A percentile compares a stretch with the other conserved stretches of the same genome.
Conservation (phyloP, 2,329 filamentous ascomycete genomes). For the Nannizzia gypsea region DNA sequence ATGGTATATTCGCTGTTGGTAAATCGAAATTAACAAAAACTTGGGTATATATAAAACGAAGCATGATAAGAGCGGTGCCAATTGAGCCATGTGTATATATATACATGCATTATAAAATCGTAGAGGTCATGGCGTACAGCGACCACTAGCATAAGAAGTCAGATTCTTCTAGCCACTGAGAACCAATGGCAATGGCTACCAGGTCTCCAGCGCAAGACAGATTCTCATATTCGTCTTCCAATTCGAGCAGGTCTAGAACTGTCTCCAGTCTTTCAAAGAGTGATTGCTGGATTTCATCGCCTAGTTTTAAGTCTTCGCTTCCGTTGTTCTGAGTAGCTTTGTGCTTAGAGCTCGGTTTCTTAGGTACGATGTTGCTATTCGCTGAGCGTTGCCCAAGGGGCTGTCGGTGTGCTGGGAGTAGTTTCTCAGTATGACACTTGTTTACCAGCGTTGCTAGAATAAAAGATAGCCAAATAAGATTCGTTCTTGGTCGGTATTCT, state of each 20-base stretch:
- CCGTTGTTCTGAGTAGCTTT: constrained; percentile 9
- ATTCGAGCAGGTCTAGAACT: constrained; percentile 27
- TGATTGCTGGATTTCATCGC: constrained; percentile 16
- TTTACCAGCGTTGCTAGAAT: constrained; percentile 46
- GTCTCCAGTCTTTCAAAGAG: constrained; percentile 24
- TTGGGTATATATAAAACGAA: not conserved
- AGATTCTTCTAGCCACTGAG: constrained; percentile 28
- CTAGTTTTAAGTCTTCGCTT: not conserved
- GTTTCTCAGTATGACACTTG: constrained; percentile 21
- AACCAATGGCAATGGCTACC: constrained; percentile 34
- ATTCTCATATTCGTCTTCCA: constrained; percentile 29
- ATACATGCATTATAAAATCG: not conserved
- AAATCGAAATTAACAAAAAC: not conserved
- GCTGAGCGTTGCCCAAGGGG: constrained; percentile 25
- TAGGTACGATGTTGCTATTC: constrained; percentile 16
- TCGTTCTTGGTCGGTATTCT: constrained; percentile 48
- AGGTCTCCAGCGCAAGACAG: constrained; percentile 35
- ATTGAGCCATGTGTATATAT: not conserved
- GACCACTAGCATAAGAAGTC: constrained; percentile 26
- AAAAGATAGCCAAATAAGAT: constrained; percentile 53
- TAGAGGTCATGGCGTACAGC: not conserved
- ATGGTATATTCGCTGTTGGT: not conserved
- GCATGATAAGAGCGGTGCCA: not conserved
- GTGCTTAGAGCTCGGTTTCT: not conserved
- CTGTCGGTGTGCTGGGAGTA: constrained; percentile 15